phyloP scores from a whole-genome alignment of 2,329 filamentous ascomycete species.

The Nakataea oryzae region DNA sequence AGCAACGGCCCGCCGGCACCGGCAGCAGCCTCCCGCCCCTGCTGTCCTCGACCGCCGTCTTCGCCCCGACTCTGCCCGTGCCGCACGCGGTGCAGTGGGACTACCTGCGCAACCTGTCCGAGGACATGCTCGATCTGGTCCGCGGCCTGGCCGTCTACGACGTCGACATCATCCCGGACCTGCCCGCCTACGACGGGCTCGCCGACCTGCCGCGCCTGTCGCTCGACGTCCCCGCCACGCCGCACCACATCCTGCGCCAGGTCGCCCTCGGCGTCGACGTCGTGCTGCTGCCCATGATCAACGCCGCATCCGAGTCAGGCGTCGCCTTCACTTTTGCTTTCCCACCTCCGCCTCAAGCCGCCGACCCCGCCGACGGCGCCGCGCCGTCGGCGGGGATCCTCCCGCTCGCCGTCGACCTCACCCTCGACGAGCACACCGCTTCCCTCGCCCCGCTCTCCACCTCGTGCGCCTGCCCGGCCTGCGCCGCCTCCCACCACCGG shows the following conservation, averaged over 20 bases:
- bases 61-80: conserved; percentile 65
- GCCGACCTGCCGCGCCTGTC: conserved; percentile 60
- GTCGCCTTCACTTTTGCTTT: conserved; percentile 76
- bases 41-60: conserved; percentile 30
- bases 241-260: conserved; percentile 68
- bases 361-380: neutral
- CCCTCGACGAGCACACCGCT: conserved; percentile 49
- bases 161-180: conserved; percentile 53
- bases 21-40: conserved; percentile 2
- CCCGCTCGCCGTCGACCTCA: conserved; percentile 71
- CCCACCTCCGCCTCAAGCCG: conserved; percentile 19
- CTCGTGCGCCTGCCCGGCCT: conserved; percentile 72
- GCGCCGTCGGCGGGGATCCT: conserved; percentile 5
- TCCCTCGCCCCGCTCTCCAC: conserved; percentile 51
- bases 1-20: conserved; percentile 13
- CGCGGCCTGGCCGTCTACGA: conserved; percentile 73
- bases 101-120: conserved; percentile 63
- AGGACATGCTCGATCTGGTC: conserved; percentile 46
- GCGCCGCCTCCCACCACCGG: conserved; percentile 64
- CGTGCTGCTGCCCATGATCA: conserved; percentile 67
- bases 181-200: conserved; percentile 48
- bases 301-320: conserved; percentile 67
- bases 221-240: conserved; percentile 57
- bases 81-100: conserved; percentile 65
- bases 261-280: conserved; percentile 71